Base-by-base conservation (phyloP, 352 stramenopile species). In the Pythium phragmitis region DNA sequence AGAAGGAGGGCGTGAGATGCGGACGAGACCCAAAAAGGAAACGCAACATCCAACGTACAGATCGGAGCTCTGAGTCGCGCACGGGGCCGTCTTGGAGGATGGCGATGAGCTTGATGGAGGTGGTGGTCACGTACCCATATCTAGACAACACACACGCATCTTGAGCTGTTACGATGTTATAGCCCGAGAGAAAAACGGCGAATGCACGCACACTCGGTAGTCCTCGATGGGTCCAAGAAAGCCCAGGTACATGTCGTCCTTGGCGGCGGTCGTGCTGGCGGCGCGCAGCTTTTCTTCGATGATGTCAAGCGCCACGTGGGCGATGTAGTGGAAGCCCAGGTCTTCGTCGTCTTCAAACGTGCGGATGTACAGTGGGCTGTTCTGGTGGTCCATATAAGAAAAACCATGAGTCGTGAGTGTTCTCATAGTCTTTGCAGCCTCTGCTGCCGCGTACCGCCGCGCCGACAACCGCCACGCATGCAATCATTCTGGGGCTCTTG, bases 121-220 rank as follows among this genome's bases (percentile, higher is more conserved):
- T 93, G 73, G 94, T 96, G 66, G 87, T 94, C 52, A 94, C 81
- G 67, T 96, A 96, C 19, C 76, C 85, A 47, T 92, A 88, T 30
- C 79, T 88, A 17, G 14, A 30, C 11, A 23, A 42, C 11, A 56
- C 21, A 61, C n/a, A 23, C 23, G 16, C 23, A 23, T 8, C 5
- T 11, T 34, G 8, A 43, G 28, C 30, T 55, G 16, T 16, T 30
- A 30, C 26, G 26, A 5, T 5, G 26, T 30, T 30, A 30, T 30
- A 30, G 26, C 26, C 26, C 26, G 4, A 30, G 26, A 30, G 26
- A 5, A 30, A 30, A 46, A 21, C 39, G 8, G 39, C 39, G 6
- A 50, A 30, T 50, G 7, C 9, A 50, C 77, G 37, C 66, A 96
- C 66, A 91, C 82, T 59, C 83, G 77, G 66, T 92, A 96, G 75